Base-by-base conservation (phyloP, 1,284 basidiomycete species). In the Moesziomyces parantarcticus region DNA sequence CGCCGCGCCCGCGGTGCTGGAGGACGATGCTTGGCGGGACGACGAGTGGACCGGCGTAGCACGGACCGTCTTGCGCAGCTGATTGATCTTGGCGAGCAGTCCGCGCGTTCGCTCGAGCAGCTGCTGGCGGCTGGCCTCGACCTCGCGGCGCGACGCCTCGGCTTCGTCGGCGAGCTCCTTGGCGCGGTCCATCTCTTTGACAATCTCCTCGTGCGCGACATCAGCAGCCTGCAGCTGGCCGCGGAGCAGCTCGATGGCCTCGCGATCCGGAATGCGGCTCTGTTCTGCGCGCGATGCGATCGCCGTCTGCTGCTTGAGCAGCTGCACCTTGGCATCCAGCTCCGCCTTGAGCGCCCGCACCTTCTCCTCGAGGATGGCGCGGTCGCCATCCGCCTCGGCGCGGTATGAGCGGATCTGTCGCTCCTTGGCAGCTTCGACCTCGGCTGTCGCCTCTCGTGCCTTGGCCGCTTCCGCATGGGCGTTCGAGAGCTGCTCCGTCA, bases 361-460 rank as follows among this genome's bases (percentile, higher is more conserved):
- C 23, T 64, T 74, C 61, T 80, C 79, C 51, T 81, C 79, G 26
- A 81, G 48, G 18, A 81, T 81, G 9, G 79, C 79, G 8, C 78
- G 73, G 50, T 81, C 79, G 5, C 77, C 76, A 40, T 81, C 79
- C 7, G 77, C 78, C 53, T 81, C 79, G 18, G 78, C 79, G 20
- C 77, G 70, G 46, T 78, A 64, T 8, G 69, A 67, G 13, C 79
- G 65, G 13, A 81, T 68, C 34, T 74, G 68, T 11, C 68, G 64
- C 43, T 81, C 79, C 39, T 72, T 75, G 36, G 66, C 56, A 3
- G 53, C 56, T 40, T 81, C 79, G 42, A 75, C 68, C 41, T 81
- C 78, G 0, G 66, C 57, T 22, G 70, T 64, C 8, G 71, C 51
- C 36, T 80, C 76, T 16, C 70, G 53, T 4, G 68, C 77, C 47